Evolutionary conservation across 176 grass and related monocot genomes (phyloP).

Genomic region (Paspalum notatum): DNA sequence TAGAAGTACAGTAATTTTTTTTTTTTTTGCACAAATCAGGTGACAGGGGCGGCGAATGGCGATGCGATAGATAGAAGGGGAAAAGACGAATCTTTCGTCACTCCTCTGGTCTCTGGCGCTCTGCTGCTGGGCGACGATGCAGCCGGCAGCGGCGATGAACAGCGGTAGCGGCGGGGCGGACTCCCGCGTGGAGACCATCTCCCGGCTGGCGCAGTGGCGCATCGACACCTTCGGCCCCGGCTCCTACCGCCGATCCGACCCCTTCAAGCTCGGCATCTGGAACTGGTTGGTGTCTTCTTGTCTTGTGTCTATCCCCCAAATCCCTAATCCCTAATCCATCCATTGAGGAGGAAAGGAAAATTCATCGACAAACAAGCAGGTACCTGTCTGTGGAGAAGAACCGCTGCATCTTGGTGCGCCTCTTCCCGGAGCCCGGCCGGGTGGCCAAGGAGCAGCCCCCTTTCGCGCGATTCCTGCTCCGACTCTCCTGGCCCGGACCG

Average conservation of each 20-base stretch:
- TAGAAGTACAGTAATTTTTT: too few species aligned
- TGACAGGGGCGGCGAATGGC: background rate
- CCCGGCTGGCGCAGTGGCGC: slow-evolving; percentile 85
- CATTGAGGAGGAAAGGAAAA: too few species aligned
- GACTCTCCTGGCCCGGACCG: slow-evolving; percentile 64
- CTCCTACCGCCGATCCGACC: slow-evolving; percentile 87
- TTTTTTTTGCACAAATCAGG: background rate
- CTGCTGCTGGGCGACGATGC: too few species aligned
- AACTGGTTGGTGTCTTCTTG: slow-evolving; percentile 54
- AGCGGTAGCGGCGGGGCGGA: slow-evolving; percentile 47
- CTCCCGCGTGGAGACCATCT: slow-evolving; percentile 88
- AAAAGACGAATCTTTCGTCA: too few species aligned
- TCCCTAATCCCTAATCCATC: background rate
- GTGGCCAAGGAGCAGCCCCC: slow-evolving; percentile 86
- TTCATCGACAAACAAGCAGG: slow-evolving; percentile 29
- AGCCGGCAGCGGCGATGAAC: background rate
- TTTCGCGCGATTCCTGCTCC: slow-evolving; percentile 73
- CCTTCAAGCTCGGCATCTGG: slow-evolving; percentile 95
- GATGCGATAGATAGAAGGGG: background rate
- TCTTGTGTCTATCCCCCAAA: background rate
- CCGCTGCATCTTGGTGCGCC: slow-evolving; percentile 62
- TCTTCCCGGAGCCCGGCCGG: slow-evolving; percentile 85
- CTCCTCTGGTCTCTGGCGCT: too few species aligned
- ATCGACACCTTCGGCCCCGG: slow-evolving; percentile 86
- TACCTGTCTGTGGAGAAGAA: slow-evolving; percentile 85